These are phyloP conservation scores for Penicillium palitans DNA, from an alignment of 2,329 filamentous ascomycete species.

Conservation along the genomic window DNA sequence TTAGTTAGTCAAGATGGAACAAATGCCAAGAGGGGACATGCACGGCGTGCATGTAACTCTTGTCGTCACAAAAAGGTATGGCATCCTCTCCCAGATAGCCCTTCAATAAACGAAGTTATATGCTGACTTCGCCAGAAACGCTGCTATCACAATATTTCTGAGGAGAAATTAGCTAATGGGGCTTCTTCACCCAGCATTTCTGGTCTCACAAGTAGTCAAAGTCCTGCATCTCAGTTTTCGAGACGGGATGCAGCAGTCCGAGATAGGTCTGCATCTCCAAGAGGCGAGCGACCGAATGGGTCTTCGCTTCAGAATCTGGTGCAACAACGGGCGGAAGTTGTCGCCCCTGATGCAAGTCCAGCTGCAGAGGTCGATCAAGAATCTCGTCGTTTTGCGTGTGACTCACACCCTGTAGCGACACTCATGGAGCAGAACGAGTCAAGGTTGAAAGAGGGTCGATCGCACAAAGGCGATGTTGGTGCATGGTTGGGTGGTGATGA, in stretches of 20 bases:
- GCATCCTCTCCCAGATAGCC: not conserved
- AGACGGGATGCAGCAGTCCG: not conserved
- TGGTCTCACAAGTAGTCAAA: not conserved
- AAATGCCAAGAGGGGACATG: slow-evolving; percentile 3
- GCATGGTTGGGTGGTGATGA: slow-evolving; percentile 14
- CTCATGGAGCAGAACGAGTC: slow-evolving; percentile 14
- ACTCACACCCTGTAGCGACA: slow-evolving; percentile 21
- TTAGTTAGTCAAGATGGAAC: not conserved
- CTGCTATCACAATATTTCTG: not conserved
- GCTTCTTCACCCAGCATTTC: not conserved
- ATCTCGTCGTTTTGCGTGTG: slow-evolving; percentile 19
- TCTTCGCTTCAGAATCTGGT: not conserved
- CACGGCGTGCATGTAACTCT: not conserved
- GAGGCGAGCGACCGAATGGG: not conserved
- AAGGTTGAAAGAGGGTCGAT: slow-evolving; percentile 13
- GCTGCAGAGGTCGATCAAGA: not conserved
- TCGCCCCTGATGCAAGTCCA: not conserved
- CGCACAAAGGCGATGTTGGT: slow-evolving; percentile 16
- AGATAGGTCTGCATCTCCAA: slow-evolving; percentile 9
- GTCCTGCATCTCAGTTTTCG: not conserved
- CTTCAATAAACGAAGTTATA: not conserved
- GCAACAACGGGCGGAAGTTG: not conserved
- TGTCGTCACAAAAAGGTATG: slow-evolving; percentile 11
- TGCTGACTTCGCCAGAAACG: slow-evolving; percentile 2
- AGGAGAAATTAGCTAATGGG: no score